Evolutionary conservation across 805 yeast genomes (phyloP).

Genomic region (Candida nanaspora): DNA sequence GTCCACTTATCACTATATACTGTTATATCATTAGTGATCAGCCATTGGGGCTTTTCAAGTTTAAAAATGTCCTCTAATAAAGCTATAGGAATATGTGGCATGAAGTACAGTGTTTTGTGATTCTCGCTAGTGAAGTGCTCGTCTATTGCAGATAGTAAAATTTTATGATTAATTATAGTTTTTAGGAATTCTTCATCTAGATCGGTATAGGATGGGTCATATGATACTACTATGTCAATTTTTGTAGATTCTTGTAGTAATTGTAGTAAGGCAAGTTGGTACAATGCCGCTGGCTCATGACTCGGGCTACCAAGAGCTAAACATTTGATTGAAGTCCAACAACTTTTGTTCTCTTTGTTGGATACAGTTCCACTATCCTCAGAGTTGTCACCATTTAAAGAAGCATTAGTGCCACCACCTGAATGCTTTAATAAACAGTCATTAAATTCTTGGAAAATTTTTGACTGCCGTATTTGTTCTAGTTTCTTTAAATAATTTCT

Average conservation of each 20-base stretch:
- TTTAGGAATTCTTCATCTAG: conserved; percentile 15
- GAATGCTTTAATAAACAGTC: background rate
- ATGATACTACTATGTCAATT: conserved; percentile 14
- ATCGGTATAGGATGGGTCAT: conserved; percentile 25
- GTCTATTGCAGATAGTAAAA: conserved; percentile 7
- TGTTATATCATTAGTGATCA: conserved; percentile 25
- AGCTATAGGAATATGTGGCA: conserved; percentile 28
- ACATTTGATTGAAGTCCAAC: conserved; percentile 8
- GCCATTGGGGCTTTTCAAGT: conserved; percentile 13
- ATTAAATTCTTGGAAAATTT: background rate
- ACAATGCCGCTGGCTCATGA: conserved; percentile 16
- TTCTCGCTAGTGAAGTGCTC: background rate
- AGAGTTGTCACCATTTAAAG: background rate
- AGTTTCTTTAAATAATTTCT: background rate
- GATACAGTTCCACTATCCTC: background rate
- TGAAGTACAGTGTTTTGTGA: conserved; percentile 15
- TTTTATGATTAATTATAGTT: conserved; percentile 6
- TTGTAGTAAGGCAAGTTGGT: conserved; percentile 20
- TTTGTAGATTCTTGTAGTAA: conserved; percentile 9
- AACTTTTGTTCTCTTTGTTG: background rate
- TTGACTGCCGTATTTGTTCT: background rate
- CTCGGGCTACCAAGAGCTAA: conserved; percentile 23
- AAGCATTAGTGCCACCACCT: too few species aligned
- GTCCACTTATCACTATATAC: conserved; percentile 21
- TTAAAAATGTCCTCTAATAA: conserved; percentile 19